Evolutionary conservation across 2,329 filamentous ascomycete genomes (phyloP).

Genomic region (Pestalotiopsis sp.): DNA sequence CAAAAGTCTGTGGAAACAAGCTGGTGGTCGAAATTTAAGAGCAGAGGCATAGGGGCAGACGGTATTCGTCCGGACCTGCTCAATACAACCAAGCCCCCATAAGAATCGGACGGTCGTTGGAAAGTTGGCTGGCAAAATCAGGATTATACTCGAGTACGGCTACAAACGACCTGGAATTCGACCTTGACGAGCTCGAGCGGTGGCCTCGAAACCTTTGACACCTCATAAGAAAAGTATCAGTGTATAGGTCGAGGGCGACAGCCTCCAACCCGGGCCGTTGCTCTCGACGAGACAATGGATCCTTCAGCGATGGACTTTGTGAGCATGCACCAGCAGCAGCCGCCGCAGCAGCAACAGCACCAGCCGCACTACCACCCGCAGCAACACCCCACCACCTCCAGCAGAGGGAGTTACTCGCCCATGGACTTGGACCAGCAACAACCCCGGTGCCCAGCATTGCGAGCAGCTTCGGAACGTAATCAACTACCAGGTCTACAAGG

Average conservation of each 20-base stretch:
- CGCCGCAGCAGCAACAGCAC: conserved; percentile 23
- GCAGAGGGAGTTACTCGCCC: conserved; percentile 19
- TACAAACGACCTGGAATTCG: neutral
- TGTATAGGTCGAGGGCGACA: conserved; percentile 5
- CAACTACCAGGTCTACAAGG: conserved; percentile 22
- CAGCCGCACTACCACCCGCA: conserved; percentile 4
- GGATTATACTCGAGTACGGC: no score
- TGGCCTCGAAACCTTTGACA: neutral
- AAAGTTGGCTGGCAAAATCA: neutral
- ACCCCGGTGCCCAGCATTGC: conserved; percentile 31
- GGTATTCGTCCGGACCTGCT: no score
- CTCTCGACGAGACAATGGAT: conserved; percentile 24
- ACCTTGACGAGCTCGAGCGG: neutral
- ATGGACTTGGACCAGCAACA: conserved; percentile 21
- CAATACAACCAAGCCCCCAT: no score
- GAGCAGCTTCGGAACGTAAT: conserved; percentile 25
- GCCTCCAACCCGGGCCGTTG: conserved; percentile 17
- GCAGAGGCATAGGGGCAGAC: no score
- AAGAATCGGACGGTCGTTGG: neutral
- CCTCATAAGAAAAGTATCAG: neutral
- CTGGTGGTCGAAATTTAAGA: no score
- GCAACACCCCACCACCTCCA: conserved; percentile 1
- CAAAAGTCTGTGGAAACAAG: no score
- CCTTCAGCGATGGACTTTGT: conserved; percentile 31
- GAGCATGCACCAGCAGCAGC: conserved; percentile 22